Evolutionary conservation across 768 basidiomycete species (phyloP).

Genomic region (Serendipita sp.): DNA sequence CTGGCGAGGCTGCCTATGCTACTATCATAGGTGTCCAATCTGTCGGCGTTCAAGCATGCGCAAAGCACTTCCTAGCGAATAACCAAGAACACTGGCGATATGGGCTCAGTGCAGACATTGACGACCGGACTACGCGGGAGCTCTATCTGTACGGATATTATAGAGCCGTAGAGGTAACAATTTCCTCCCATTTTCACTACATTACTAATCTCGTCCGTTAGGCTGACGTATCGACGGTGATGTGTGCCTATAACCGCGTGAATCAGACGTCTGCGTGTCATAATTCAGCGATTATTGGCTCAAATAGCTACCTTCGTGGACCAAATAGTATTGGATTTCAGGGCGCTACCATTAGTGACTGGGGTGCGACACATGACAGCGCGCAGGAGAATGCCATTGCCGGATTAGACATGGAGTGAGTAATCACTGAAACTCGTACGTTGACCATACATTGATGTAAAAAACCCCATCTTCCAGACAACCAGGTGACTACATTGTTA

Average conservation of each 20-base stretch:
- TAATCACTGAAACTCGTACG: not conserved
- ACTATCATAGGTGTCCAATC: conserved; percentile 36
- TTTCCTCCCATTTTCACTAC: not conserved
- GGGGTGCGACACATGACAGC: conserved; percentile 11
- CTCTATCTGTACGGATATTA: conserved; percentile 12
- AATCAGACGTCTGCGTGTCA: not conserved
- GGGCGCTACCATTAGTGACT: conserved; percentile 24
- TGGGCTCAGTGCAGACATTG: conserved; percentile 10
- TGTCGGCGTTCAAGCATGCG: conserved; percentile 23
- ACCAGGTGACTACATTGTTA: not conserved
- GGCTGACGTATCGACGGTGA: not conserved
- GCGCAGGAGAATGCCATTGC: not conserved
- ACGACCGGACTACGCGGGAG: conserved; percentile 12
- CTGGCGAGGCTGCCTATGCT: conserved; percentile 38
- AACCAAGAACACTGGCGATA: conserved; percentile 11
- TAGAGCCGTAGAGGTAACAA: conserved; percentile 11
- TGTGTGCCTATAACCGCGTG: conserved; percentile 1
- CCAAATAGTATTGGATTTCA: not conserved
- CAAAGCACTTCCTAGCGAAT: conserved; percentile 5
- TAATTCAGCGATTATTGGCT: not conserved
- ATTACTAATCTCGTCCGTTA: not conserved
- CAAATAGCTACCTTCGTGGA: not conserved
- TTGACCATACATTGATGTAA: not conserved
- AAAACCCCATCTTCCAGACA: not conserved
- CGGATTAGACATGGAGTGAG: not conserved